phyloP scores from a whole-genome alignment of 1,284 basidiomycete species.

The Moesziomyces sp. region DNA sequence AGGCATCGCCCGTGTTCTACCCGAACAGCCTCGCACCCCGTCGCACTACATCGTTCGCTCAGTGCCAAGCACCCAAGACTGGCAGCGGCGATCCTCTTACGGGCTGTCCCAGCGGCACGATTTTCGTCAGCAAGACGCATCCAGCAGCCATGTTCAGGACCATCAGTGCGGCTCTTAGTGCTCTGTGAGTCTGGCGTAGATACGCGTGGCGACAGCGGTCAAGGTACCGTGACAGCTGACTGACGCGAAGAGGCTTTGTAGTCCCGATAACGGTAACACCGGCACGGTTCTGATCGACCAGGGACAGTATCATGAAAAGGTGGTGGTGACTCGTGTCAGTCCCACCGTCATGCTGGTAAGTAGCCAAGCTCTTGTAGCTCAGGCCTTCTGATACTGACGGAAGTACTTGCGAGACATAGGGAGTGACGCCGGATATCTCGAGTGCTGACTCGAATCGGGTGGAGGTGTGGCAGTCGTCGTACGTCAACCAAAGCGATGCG shows the following conservation, averaged over 20 bases:
- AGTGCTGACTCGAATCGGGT: slow-evolving; percentile 16
- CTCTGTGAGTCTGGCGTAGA: slow-evolving; percentile 24
- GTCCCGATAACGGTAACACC: slow-evolving; percentile 23
- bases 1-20: neutral
- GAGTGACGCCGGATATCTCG: slow-evolving; percentile 10
- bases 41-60: neutral
- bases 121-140: slow-evolving; percentile 30
- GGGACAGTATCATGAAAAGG: slow-evolving; percentile 34
- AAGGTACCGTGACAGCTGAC: too few species aligned
- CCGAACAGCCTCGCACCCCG: neutral
- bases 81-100: slow-evolving; percentile 1
- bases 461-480: slow-evolving; percentile 35
- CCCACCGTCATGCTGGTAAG: slow-evolving; percentile 31
- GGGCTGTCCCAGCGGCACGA: slow-evolving; percentile 20
- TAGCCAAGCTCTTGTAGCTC: neutral
- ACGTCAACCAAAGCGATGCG: slow-evolving; percentile 36
- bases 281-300: slow-evolving; percentile 29
- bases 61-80: slow-evolving; percentile 31
- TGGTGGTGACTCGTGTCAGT: slow-evolving; percentile 17
- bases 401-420: neutral
- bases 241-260: neutral
- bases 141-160: slow-evolving; percentile 8
- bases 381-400: neutral
- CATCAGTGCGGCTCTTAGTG: slow-evolving; percentile 22
- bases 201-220: slow-evolving; percentile 7